Conservation (phyloP, 176 grass and related monocot genomes). For the Oryza longistaminata region DNA sequence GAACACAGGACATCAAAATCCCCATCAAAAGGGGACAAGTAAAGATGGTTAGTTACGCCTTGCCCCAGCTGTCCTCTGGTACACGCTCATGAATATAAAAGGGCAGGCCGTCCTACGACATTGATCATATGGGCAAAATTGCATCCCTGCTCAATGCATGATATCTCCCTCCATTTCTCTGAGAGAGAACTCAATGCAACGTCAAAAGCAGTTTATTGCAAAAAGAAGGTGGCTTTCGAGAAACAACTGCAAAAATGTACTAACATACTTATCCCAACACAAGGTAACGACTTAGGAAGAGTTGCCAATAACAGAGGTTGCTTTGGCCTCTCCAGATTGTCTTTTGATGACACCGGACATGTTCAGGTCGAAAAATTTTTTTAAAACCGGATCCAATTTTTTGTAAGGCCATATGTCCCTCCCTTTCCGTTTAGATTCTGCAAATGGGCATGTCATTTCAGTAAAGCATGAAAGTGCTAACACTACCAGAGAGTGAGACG, state of each 20-base stretch:
- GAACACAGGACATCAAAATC: constrained; percentile 21
- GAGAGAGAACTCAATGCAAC: constrained; percentile 33
- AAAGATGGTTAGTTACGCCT: constrained; percentile 47
- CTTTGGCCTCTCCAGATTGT: constrained; percentile 90
- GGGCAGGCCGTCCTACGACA: constrained; percentile 85
- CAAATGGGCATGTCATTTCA: constrained; percentile 26
- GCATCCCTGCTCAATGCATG: constrained; percentile 83
- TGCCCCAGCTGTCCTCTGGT: no score
- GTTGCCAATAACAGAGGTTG: constrained; percentile 75
- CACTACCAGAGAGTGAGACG: constrained; percentile 2
- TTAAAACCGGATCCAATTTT: constrained; percentile 79
- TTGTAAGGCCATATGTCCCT: constrained; percentile 75
- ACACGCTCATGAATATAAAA: constrained; percentile 98
- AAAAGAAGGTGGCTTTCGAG: constrained; percentile 3
- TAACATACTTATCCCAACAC: constrained; percentile 85
- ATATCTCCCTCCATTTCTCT: constrained; percentile 96
- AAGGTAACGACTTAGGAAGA: constrained; percentile 84
- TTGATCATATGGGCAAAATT: constrained; percentile 73
- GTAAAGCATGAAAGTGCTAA: constrained; percentile 32
- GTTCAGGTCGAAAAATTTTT: constrained; percentile 81
- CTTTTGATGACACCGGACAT: constrained; percentile 65
- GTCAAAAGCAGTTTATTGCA: constrained; percentile 25
- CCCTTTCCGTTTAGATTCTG: constrained; percentile 79
- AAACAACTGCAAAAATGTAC: constrained; percentile 26
- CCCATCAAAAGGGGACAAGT: not conserved